Conservation (phyloP, 1,139 yeast genomes). For the Wickerhamiella pararugosa region DNA sequence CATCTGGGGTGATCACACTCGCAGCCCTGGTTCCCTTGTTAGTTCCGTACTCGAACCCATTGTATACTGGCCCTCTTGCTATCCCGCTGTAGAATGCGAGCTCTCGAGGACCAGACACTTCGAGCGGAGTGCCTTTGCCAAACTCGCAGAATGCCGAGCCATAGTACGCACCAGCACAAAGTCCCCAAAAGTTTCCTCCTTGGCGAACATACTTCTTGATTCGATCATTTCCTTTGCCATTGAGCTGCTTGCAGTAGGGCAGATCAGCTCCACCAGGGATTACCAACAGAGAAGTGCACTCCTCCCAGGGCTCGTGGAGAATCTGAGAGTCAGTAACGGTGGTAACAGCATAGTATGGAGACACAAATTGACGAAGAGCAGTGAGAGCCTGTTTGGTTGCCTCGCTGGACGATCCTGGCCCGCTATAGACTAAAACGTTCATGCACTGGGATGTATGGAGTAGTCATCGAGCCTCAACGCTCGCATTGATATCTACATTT, state of each 20-base stretch:
- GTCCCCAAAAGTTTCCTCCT: conserved; percentile 76
- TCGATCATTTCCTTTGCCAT: conserved; percentile 49
- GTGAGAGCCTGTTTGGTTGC: conserved; percentile 75
- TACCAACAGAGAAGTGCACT: conserved; percentile 63
- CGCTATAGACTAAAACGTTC: conserved; percentile 72
- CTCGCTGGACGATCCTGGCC: conserved; percentile 78
- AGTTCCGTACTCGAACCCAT: conserved; percentile 65
- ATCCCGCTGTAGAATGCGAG: conserved; percentile 68
- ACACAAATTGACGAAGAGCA: conserved; percentile 54
- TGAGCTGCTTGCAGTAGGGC: conserved; percentile 58
- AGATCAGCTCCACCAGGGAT: conserved; percentile 96
- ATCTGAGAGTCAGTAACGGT: conserved; percentile 51
- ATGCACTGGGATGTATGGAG: conserved; percentile 22
- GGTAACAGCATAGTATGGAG: conserved; percentile 79
- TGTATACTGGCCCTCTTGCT: conserved; percentile 65
- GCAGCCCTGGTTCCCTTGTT: conserved; percentile 63
- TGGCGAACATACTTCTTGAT: conserved; percentile 51
- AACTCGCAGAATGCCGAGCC: conserved; percentile 68
- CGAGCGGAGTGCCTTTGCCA: conserved; percentile 62
- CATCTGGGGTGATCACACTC: conserved; percentile 21
- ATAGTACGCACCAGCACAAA: conserved; percentile 95
- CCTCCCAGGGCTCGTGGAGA: conserved; percentile 74
- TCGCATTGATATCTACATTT: no score
- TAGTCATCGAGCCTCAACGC: no score
- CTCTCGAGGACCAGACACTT: conserved; percentile 77